Conservation (phyloP, 208 protist genomes). For the Crithidia acanthocephali region DNA sequence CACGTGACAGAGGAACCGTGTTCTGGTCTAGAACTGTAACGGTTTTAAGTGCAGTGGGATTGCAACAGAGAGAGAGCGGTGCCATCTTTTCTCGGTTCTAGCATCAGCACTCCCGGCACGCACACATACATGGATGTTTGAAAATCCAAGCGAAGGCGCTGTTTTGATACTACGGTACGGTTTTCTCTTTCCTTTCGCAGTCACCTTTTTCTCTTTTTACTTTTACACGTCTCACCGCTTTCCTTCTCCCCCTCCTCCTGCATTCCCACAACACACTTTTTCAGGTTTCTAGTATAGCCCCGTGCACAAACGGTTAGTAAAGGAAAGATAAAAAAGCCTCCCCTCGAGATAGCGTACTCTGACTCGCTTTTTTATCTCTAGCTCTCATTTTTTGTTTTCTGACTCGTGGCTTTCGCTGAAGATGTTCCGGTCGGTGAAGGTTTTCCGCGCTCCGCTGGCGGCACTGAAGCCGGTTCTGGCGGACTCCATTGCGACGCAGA, state of each 20-base stretch:
- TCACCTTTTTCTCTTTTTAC: background rate
- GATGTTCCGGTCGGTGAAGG: slow-evolving; percentile 60
- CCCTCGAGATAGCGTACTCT: slow-evolving; percentile 5
- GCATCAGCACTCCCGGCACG: too few species aligned
- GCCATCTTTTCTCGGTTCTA: too few species aligned
- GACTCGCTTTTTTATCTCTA: slow-evolving; percentile 9
- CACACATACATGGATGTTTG: too few species aligned
- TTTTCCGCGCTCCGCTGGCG: slow-evolving; percentile 56
- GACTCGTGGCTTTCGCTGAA: background rate
- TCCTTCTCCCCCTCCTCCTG: background rate
- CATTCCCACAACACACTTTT: too few species aligned
- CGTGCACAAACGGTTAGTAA: slow-evolving; percentile 5
- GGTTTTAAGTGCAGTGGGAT: too few species aligned
- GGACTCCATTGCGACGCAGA: slow-evolving; percentile 58
- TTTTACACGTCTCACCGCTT: background rate
- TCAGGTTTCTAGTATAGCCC: slow-evolving; percentile 11
- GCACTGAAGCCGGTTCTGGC: slow-evolving; percentile 74
- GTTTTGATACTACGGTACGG: too few species aligned
- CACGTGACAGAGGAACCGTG: too few species aligned
- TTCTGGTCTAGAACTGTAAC: too few species aligned
- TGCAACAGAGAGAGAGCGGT: too few species aligned
- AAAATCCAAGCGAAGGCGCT: too few species aligned
- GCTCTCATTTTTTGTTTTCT: slow-evolving; percentile 2
- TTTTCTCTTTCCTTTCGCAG: too few species aligned
- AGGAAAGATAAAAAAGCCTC: background rate